Evolutionary conservation across 1,139 yeast species (phyloP), one percentile per base, ranked within the genome.

Genomic region (Candida sp.): DNA sequence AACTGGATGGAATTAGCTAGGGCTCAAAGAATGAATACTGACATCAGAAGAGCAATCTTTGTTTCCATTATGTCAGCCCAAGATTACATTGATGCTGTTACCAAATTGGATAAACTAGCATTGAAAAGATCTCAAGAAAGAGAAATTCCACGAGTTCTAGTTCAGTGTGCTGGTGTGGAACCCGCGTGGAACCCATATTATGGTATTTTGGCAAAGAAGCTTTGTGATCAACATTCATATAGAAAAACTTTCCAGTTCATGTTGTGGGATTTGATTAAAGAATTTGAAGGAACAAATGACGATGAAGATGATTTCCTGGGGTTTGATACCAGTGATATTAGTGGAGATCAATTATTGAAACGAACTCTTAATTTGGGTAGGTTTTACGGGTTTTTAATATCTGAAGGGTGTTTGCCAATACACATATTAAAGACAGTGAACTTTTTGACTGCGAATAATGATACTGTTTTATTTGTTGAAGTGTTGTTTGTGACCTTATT

Each of bases 51-150:
- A 48, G 97, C 98, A 1, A 83, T 95, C 11, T 95, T 93, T 57
- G 82, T 95, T 30, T 88, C 97, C 25, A 82, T 95, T 11, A 90
- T 93, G 97, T 89, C 97, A 6, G 95, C 97, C 2, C 86, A 84
- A 52, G 99, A 95, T 63, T 95, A 81, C 53, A 73, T 88, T 54
- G 98, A 95, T 63, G 95, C 97, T 0, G 81, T 82, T 49, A 81
- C 87, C 15, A 85, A 89, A 50, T 60, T 95, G 38, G 95, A 89
- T 56, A 90, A 90, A 55, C 65, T 95, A 43, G 78, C 83, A 27
- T 72, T 95, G 51, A 90, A 87, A 55, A 82, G 81, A 52, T 74
- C 85, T n/a, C 98, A 95, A 58, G 87, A 87, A 53, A 70, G 89
- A 41, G 99, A 95, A 56, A 86, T 93, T 30, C 95, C 98, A 2